Evolutionary conservation across 2,329 filamentous ascomycete genomes (phyloP), one percentile per base, ranked within the genome.

Genomic region (Didymella pomorum): DNA sequence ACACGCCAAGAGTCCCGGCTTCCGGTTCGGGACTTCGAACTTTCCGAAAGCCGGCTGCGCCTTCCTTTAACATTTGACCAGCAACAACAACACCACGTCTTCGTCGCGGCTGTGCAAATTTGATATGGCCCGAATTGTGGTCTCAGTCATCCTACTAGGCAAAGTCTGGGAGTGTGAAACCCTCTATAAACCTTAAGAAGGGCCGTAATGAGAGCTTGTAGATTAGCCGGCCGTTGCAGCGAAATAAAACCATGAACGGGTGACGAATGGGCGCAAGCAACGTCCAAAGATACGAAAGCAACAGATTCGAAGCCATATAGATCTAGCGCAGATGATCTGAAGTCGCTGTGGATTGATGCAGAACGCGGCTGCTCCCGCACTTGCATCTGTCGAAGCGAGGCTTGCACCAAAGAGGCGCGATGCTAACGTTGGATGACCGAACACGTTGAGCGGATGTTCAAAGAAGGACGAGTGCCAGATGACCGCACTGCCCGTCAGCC

Each of bases 341-440:
- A 31, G 12, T 16, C 29, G 12, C 16, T 14, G 12, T 14, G 29
- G 33, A 51, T 57, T 58, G 53, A 63, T 63, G 45, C 47, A 56
- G 43, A n/a, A 25, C 3, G 48, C 48, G 54, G 54, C 47, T 47
- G 48, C 54, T 57, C 54, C 54, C 54, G 54, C 43, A 14, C 33
- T 39, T 10, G 45, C 46, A 44, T 25, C 6, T 4, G 28, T 41
- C n/a, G 16, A 11, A 42, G 45, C 41, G 46, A 41, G 39, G 18
- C 35, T 39, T 51, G 45, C 23, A 51, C 39, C 18, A 16, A 39
- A 33, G 28, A 52, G 23, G 54, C 21, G 35, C 33, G 26, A 5
- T 29, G 11, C 12, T 29, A 26, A 26, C 9, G 6, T 12, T 21
- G n/a, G 12, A 31, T 31, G 29, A 31, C n/a, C n/a, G 37, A 37